These are phyloP conservation scores for Globisporangium acanthophoron DNA, from an alignment of 352 stramenopile genomes.

Conservation along the genomic window DNA sequence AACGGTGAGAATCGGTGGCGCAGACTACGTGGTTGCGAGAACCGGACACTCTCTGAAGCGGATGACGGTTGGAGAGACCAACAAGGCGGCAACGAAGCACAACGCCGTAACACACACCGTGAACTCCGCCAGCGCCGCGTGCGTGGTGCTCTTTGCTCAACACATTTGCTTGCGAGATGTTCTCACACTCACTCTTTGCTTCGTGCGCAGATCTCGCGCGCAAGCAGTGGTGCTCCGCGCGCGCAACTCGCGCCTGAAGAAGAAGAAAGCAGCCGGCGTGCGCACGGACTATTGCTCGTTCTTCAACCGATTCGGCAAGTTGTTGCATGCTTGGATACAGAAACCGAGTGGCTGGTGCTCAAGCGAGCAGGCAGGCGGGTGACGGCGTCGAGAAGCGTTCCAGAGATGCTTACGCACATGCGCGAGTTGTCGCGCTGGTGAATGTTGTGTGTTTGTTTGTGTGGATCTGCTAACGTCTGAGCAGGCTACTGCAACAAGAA, in stretches of 20 bases:
- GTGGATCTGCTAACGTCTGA: conserved; percentile 1
- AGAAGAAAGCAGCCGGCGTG: conserved; percentile 21
- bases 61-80: conserved; percentile 20
- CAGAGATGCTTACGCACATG: no score
- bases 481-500: conserved; percentile 81
- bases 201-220: conserved; percentile 23
- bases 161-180: no score
- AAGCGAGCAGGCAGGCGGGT: no score
- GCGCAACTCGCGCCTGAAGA: conserved; percentile 26
- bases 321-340: not conserved
- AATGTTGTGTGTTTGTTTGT: not conserved
- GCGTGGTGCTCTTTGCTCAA: conserved; percentile 9
- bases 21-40: conserved; percentile 39
- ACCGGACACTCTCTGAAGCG: conserved; percentile 40
- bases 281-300: conserved; percentile 79
- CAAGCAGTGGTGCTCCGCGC: conserved; percentile 50
- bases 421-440: conserved; percentile 1
- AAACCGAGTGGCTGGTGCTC: no score
- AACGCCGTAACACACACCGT: not conserved
- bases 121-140: conserved; percentile 24
- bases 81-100: conserved; percentile 6
- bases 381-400: no score
- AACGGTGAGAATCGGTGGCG: conserved; percentile 35
- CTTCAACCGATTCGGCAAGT: conserved; percentile 81
- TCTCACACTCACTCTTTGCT: not conserved